Conservation (phyloP, 2,329 filamentous ascomycete species). For the Pestalotiopsis sp. region DNA sequence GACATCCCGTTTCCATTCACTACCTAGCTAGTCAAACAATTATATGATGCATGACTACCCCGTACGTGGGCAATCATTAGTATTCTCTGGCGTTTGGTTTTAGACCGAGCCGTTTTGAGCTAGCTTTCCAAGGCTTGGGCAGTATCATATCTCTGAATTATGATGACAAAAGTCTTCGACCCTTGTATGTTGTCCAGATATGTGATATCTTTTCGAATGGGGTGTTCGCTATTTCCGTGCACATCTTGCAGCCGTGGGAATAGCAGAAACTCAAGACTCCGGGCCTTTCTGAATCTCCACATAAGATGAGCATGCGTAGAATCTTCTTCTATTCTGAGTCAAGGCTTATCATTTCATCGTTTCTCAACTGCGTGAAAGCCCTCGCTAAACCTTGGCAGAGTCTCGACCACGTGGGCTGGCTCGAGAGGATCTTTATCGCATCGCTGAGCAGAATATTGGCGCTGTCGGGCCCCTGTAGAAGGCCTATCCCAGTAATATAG, state of each 20-base stretch:
- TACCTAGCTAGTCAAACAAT: too few species aligned
- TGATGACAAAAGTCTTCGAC: too few species aligned
- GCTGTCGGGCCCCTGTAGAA: not conserved
- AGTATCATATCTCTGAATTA: too few species aligned
- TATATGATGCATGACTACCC: too few species aligned
- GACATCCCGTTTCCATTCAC: too few species aligned
- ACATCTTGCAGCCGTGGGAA: not conserved
- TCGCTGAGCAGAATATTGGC: not conserved
- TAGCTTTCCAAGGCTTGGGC: too few species aligned
- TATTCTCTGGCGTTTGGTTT: too few species aligned
- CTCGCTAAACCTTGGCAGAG: not conserved
- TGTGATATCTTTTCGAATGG: too few species aligned
- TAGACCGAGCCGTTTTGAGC: too few species aligned
- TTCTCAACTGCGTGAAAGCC: not conserved
- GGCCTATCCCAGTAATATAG: not conserved
- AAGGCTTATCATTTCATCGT: not conserved
- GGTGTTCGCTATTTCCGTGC: too few species aligned
- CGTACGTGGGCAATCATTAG: too few species aligned
- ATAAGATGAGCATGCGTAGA: not conserved
- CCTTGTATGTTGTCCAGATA: too few species aligned
- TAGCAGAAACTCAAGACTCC: not conserved
- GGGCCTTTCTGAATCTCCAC: not conserved
- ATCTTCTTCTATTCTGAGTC: not conserved
- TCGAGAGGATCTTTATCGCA: not conserved
- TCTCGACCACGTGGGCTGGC: not conserved